A percentile compares a stretch with the other conserved stretches of the same genome.
These are phyloP conservation scores for Hemerocallis citrina DNA, from an alignment of 106 monocot genomes.

Conservation along the genomic window DNA sequence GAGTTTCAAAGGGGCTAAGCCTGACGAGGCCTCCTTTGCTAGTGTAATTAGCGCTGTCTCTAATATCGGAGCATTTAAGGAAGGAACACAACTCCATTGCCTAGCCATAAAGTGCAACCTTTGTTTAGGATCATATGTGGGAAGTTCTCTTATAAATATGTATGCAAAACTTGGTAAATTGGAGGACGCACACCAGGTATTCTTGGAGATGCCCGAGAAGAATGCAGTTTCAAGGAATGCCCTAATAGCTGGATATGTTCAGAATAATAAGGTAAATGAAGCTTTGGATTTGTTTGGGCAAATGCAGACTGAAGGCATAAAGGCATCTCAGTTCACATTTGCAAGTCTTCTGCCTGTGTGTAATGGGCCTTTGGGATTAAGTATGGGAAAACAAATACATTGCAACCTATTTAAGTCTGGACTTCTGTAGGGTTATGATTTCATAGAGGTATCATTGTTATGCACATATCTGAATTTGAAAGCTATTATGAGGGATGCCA, in stretches of 20 bases:
- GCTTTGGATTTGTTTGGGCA: slow-evolving; percentile 35
- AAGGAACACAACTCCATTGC: slow-evolving; percentile 62
- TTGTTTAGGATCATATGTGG: slow-evolving; percentile 31
- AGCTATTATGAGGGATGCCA: slow-evolving; percentile 32
- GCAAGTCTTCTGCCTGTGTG: slow-evolving; percentile 50
- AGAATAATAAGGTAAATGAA: slow-evolving; percentile 33
- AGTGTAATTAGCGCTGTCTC: slow-evolving; percentile 41
- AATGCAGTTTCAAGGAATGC: slow-evolving; percentile 49
- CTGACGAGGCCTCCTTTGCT: slow-evolving; percentile 47
- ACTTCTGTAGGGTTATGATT: slow-evolving; percentile 23
- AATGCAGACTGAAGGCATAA: slow-evolving; percentile 34
- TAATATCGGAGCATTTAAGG: slow-evolving; percentile 15
- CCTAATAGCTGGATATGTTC: slow-evolving; percentile 42
- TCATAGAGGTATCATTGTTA: slow-evolving; percentile 35
- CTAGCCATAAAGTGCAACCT: slow-evolving; percentile 40
- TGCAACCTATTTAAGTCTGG: slow-evolving; percentile 36
- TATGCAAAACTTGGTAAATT: slow-evolving; percentile 47
- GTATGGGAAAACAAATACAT: slow-evolving; percentile 45
- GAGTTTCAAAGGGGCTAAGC: slow-evolving; percentile 19
- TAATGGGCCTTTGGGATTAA: slow-evolving; percentile 10
- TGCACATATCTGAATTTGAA: slow-evolving; percentile 50
- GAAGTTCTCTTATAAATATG: slow-evolving; percentile 59
- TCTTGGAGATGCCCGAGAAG: slow-evolving; percentile 27
- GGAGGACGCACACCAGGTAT: slow-evolving; percentile 34
- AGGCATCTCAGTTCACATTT: slow-evolving; percentile 45